phyloP scores from a whole-genome alignment of 192 early-diverging fungal genomes.

The Rhizophagus clarus region DNA sequence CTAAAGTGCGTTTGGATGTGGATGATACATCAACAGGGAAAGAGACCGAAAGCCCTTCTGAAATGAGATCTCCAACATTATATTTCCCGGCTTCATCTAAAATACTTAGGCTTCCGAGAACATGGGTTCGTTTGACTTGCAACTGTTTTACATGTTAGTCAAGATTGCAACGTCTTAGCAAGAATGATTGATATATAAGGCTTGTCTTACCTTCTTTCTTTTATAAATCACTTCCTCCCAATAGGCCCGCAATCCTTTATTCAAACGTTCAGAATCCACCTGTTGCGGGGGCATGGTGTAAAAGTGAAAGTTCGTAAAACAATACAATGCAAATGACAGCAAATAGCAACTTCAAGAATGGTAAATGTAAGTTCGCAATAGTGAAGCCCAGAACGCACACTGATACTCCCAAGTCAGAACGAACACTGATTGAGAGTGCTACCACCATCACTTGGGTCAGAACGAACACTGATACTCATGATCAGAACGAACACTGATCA shows the following conservation, averaged over 20 bases:
- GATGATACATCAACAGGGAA: not conserved
- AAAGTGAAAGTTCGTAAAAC: not conserved
- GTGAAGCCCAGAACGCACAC: not conserved
- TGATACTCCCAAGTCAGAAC: slow-evolving; percentile 16
- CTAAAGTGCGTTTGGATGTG: slow-evolving; percentile 4
- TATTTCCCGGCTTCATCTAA: slow-evolving; percentile 19
- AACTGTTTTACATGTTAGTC: slow-evolving; percentile 9
- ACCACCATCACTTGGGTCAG: slow-evolving; percentile 25
- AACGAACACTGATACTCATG: slow-evolving; percentile 16
- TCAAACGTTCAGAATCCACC: slow-evolving; percentile 19
- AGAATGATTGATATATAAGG: slow-evolving; percentile 18
- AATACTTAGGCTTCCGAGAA: slow-evolving; percentile 18
- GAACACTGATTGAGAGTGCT: not conserved
- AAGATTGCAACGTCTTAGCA: not conserved
- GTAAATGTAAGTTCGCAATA: slow-evolving; percentile 14
- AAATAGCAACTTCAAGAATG: not conserved
- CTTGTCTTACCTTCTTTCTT: slow-evolving; percentile 4
- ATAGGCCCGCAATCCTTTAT: slow-evolving; percentile 7
- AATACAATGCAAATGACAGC: not conserved
- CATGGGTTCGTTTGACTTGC: slow-evolving; percentile 3
- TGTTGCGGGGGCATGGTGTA: not conserved
- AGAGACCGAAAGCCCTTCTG: slow-evolving; percentile 1
- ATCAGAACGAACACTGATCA: slow-evolving; percentile 2
- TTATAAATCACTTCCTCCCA: slow-evolving; percentile 18
- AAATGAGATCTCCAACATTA: slow-evolving; percentile 9